Percentiles rank a stretch among this genome's conserved stretches.
Conservation (phyloP, 305 asterid species). For the Andrographis paniculata region DNA sequence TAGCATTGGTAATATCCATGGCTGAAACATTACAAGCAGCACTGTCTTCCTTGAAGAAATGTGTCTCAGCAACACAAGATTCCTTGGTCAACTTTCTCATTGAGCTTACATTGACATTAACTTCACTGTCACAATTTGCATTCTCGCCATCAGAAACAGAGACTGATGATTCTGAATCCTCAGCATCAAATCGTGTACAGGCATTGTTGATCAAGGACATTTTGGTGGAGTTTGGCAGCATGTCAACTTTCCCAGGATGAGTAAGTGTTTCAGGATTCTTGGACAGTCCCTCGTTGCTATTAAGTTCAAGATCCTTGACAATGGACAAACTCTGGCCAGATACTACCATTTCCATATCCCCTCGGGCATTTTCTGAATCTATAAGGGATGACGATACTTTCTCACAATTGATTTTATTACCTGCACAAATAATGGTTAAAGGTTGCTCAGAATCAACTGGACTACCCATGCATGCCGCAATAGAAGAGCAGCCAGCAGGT, state of each 20-base stretch:
- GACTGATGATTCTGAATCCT: constrained; percentile 12
- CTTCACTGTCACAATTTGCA: constrained; percentile 15
- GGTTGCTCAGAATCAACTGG: constrained; percentile 27
- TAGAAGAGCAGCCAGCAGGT: constrained; percentile 27
- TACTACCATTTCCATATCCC: constrained; percentile 24
- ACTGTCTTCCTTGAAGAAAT: constrained; percentile 23
- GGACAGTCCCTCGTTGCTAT: constrained; percentile 13
- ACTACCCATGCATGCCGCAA: constrained; percentile 21
- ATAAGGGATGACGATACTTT: constrained; percentile 20
- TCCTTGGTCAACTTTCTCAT: constrained; percentile 5
- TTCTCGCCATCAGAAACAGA: constrained; percentile 25
- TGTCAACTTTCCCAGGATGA: constrained; percentile 16
- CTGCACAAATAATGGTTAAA: constrained; percentile 21
- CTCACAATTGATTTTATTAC: constrained; percentile 18
- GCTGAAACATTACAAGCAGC: constrained; percentile 19
- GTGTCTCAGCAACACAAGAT: constrained; percentile 16
- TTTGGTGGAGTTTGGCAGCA: constrained; percentile 13
- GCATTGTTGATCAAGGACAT: constrained; percentile 11
- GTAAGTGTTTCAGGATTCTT: constrained; percentile 20
- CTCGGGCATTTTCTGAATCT: constrained; percentile 25
- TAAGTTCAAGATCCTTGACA: constrained; percentile 28
- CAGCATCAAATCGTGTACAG: constrained; percentile 12
- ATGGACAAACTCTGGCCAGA: constrained; percentile 25
- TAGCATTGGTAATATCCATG: constrained; percentile 19
- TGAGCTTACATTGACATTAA: not conserved